These are phyloP conservation scores for Solanum pinnatisectum DNA, from an alignment of 257 asterid genomes.

Conservation along the genomic window DNA sequence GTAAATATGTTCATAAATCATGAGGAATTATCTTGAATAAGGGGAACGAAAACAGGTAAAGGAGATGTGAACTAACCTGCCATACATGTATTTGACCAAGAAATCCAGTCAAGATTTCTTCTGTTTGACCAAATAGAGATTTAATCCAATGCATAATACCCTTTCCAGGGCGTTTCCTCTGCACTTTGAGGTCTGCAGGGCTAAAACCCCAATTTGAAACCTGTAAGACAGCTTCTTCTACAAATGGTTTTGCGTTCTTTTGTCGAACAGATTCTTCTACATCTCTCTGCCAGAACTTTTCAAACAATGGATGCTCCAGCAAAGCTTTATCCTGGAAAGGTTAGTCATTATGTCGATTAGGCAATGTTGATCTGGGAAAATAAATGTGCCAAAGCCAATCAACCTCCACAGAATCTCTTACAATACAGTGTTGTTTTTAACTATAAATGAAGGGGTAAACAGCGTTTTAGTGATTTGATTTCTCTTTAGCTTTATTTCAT, in stretches of 20 bases:
- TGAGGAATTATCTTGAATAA: not conserved
- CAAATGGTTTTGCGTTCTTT: slow-evolving; percentile 55
- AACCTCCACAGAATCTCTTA: not conserved
- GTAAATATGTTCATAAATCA: not conserved
- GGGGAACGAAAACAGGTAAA: not conserved
- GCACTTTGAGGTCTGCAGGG: slow-evolving; percentile 57
- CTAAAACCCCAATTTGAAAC: slow-evolving; percentile 93
- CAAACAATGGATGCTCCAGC: slow-evolving; percentile 40
- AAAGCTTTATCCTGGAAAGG: slow-evolving; percentile 62
- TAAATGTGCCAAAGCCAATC: not conserved
- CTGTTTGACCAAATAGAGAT: slow-evolving; percentile 49
- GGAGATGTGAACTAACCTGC: slow-evolving; percentile 59
- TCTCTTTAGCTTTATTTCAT: not conserved
- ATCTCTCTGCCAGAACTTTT: slow-evolving; percentile 77
- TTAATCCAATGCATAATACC: slow-evolving; percentile 61
- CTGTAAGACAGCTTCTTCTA: slow-evolving; percentile 78
- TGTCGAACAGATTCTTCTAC: slow-evolving; percentile 90
- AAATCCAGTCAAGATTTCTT: slow-evolving; percentile 50
- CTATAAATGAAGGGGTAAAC: not conserved
- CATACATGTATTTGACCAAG: slow-evolving; percentile 87
- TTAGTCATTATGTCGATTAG: slow-evolving; percentile 10
- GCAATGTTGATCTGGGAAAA: not conserved
- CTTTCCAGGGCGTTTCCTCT: slow-evolving; percentile 35
- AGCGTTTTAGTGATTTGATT: not conserved
- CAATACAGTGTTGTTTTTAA: not conserved